Evolutionary conservation across 371 early-diverging fungal species (phyloP).

Genomic region (Phascolomyces articulosus): DNA sequence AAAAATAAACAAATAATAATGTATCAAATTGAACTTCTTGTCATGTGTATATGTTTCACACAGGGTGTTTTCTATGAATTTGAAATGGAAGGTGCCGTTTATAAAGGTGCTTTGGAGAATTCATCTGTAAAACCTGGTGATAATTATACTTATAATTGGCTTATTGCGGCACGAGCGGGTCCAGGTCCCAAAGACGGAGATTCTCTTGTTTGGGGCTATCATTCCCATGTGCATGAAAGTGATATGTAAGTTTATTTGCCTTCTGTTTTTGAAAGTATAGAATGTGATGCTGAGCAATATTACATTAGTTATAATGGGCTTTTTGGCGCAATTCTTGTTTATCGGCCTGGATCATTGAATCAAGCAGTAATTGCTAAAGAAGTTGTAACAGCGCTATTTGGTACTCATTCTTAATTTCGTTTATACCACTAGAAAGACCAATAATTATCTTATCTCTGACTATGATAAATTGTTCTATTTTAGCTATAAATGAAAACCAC

Average conservation of each 20-base stretch:
- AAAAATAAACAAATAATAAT: too few relatives aligned
- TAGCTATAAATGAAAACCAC: slow-evolving; percentile 42
- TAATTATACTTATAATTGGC: slow-evolving; percentile 48
- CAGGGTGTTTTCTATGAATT: slow-evolving; percentile 53
- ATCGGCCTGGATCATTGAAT: slow-evolving; percentile 36
- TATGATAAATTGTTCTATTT: neutral
- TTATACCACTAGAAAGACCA: neutral
- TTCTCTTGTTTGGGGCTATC: slow-evolving; percentile 54
- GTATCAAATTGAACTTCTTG: neutral
- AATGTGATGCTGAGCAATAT: neutral
- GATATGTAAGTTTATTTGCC: slow-evolving; percentile 33
- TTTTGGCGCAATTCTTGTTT: slow-evolving; percentile 47
- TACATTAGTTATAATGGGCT: slow-evolving; percentile 41
- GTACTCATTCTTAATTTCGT: slow-evolving; percentile 17
- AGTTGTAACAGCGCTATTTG: slow-evolving; percentile 39
- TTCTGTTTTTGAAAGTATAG: neutral
- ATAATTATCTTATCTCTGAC: neutral
- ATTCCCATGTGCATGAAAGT: slow-evolving; percentile 49
- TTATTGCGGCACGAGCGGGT: slow-evolving; percentile 42
- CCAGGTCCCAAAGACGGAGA: slow-evolving; percentile 51
- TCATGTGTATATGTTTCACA: neutral
- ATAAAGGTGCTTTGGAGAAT: slow-evolving; percentile 34
- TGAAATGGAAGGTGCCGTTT: slow-evolving; percentile 56
- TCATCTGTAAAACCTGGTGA: slow-evolving; percentile 38
- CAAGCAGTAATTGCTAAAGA: slow-evolving; percentile 24